Evolutionary conservation across 129 eudicot genomes (phyloP).

Genomic region (Lactuca saligna): DNA sequence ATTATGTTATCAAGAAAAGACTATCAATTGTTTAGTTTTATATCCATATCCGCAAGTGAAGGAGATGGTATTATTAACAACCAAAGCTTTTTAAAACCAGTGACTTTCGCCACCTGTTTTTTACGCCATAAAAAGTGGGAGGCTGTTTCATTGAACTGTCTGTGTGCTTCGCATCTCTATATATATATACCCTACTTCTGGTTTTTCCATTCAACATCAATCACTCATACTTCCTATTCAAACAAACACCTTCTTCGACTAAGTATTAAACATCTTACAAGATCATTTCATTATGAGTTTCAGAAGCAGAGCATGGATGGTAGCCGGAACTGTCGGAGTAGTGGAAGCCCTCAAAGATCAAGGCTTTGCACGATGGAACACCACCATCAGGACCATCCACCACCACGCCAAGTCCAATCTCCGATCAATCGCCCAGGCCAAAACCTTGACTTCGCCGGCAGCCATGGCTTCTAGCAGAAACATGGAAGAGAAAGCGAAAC

Average conservation of each 20-base stretch:
- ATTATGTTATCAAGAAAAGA: no score
- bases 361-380: conserved; percentile 65
- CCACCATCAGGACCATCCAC: conserved; percentile 45
- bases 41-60: neutral
- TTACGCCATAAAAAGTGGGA: neutral
- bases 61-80: neutral
- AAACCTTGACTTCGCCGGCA: conserved; percentile 26
- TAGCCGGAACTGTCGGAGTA: conserved; percentile 47
- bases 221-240: neutral
- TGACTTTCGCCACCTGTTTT: neutral
- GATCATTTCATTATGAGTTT: conserved; percentile 19
- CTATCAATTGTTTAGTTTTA: no score
- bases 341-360: conserved; percentile 63
- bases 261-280: no score
- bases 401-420: conserved; percentile 47
- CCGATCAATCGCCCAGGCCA: conserved; percentile 40
- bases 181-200: neutral
- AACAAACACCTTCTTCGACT: no score
- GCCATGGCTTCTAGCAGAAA: conserved; percentile 16
- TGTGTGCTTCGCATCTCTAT: neutral
- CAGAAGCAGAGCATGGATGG: conserved; percentile 41
- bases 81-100: neutral
- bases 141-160: neutral
- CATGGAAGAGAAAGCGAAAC: conserved; percentile 8
- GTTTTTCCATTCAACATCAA: neutral